Conservation (phyloP, 2,329 filamentous ascomycete species). For the Boeremia lycopersici region DNA sequence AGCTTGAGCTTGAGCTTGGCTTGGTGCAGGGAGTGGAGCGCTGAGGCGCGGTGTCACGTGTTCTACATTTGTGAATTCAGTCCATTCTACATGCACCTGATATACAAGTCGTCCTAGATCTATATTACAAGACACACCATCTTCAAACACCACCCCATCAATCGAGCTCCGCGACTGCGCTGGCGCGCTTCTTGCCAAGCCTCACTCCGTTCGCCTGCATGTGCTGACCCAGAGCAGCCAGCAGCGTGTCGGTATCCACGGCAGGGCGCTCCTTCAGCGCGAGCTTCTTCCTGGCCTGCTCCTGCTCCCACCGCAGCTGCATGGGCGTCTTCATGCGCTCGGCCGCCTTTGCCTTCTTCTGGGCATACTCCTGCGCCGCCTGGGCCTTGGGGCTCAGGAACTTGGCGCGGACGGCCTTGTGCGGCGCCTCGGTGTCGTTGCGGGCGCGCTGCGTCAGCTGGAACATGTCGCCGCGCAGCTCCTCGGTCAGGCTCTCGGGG, state of each 20-base stretch:
- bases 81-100: too few species aligned
- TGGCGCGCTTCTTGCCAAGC: slow-evolving; percentile 20
- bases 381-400: slow-evolving; percentile 14
- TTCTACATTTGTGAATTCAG: too few species aligned
- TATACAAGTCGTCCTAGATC: slow-evolving; percentile 21
- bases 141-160: slow-evolving; percentile 11
- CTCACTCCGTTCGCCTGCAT: slow-evolving; percentile 40
- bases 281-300: slow-evolving; percentile 32
- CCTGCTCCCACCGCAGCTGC: slow-evolving; percentile 42
- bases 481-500: slow-evolving; percentile 78
- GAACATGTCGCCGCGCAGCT: slow-evolving; percentile 71
- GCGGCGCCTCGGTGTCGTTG: slow-evolving; percentile 41
- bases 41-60: neutral
- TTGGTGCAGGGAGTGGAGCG: neutral
- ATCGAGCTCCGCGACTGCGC: slow-evolving; percentile 17
- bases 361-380: slow-evolving; percentile 38
- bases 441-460: slow-evolving; percentile 70
- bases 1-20: too few species aligned
- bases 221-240: slow-evolving; percentile 51
- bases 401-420: slow-evolving; percentile 10
- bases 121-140: too few species aligned
- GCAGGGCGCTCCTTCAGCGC: slow-evolving; percentile 24
- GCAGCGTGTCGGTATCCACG: slow-evolving; percentile 43
- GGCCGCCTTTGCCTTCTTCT: slow-evolving; percentile 22
- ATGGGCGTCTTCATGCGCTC: slow-evolving; percentile 44